Evolutionary conservation across 2,329 filamentous ascomycete species (phyloP), one percentile per base, ranked within the genome.

Genomic region (Pseudogymnoascus sp.): DNA sequence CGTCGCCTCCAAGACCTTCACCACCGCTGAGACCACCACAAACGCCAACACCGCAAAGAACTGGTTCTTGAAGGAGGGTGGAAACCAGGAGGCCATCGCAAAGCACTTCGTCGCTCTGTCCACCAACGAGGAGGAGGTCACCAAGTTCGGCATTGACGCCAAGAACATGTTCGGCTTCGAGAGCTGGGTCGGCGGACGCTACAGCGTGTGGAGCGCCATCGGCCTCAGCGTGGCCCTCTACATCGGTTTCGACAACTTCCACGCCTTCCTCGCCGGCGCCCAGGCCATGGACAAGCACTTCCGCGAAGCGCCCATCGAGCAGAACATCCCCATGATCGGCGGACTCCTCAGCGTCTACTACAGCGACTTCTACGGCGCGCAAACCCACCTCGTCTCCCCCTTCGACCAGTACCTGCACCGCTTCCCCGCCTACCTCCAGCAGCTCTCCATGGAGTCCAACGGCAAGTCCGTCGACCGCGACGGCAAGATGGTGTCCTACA

Each of bases 141-240:
- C 90, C 79, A 97, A 97, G 83, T 99, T 99, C 73, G 95, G 95
- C 69, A 99, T 99, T 73, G 93, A 97, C 80, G 88, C 87, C 79
- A 93, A 93, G 84, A 99, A 97, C 84, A 99, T 99, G 95, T 99
- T 99, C 74, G 93, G 92, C 72, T 99, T 99, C 76, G 93, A 93
- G 78, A 96, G 90, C 79, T 99, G 95, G 95, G 93, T 97, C 62
- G 95, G 95, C 76, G 95, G 95, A 64, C 90, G 95, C 65, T 99
- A 99, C 85, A 96, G 92, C 65, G 95, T 99, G 69, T 99, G 95
- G 95, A 96, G 92, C 70, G 95, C 95, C 76, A 99, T 99, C 74
- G 95, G 95, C 71, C 82, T 99, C 67, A 96, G 91, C 68, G 93
- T 99, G 64, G 89, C 89, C 70, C 83, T 99, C 69, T 96, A 97